Base-by-base conservation (phyloP, 495 filamentous ascomycete genomes). In the Mytilinidion resinicola region DNA sequence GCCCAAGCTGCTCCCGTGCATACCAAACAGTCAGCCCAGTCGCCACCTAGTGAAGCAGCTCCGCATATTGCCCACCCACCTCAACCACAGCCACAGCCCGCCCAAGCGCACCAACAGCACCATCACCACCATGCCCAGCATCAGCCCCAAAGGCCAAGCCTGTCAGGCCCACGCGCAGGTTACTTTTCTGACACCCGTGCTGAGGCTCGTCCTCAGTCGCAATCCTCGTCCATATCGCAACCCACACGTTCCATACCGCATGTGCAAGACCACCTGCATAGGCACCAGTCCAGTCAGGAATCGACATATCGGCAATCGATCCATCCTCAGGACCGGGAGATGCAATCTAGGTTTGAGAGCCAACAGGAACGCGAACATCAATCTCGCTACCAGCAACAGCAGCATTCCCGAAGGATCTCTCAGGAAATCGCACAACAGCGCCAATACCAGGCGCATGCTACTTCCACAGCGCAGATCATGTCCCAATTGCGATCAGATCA, bases 1-100 rank as follows among this genome's bases (percentile, higher is more conserved):
- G 56, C 56, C 12, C 64, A 71, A 48, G 59, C 67, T 4, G 62
- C 60, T 36, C 19, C 61, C 20, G 55, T 63, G 17, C 60, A 63
- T 9, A 56, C 64, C 11, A 56, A 68, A 19, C 61, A 63, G 14
- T 44, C 59, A 15, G 51, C 64, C 9, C 51, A 57, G 51, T 60
- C 67, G 17, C 46, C 21, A 25, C 35, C 56, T 20, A 51, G 53
- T 10, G 64, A 64, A 35, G 17, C 57, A 20, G 25, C 60, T 15
- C 55, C 63, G 15, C 59, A 48, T 11, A 17, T 56, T 6, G 42
- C 61, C 33, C 17, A 59, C 1, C 5, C 46, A 9, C 15, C 57
- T 4, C 58, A 42, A 42, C 57, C 51, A 17, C 58, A 57, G 41
- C 54, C 62, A 0, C 59, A 55, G 15, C 43, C 34, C 1, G 42